Conservation (phyloP, 495 filamentous ascomycete species). For the Achaetomiella virescens region DNA sequence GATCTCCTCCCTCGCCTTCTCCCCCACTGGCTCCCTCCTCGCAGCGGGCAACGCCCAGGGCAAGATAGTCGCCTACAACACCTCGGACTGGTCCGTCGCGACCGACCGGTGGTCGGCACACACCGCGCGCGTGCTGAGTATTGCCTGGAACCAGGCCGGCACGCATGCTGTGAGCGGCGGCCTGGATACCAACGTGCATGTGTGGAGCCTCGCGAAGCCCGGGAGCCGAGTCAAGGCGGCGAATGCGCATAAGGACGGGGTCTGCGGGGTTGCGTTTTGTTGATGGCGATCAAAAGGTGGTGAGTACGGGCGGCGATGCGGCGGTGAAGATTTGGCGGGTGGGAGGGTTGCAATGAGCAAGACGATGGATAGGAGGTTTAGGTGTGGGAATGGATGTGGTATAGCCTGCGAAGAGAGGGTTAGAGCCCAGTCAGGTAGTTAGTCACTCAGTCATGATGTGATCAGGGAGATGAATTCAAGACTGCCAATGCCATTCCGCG, state of each 20-base stretch:
- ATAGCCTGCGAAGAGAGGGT: too few relatives aligned
- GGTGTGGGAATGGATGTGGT: not conserved
- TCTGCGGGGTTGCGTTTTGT: conserved; percentile 72
- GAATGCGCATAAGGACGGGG: conserved; percentile 92
- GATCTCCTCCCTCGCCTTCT: conserved; percentile 72
- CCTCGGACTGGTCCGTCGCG: conserved; percentile 47
- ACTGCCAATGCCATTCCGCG: not conserved
- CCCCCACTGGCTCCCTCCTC: conserved; percentile 61
- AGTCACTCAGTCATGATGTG: conserved; percentile 2
- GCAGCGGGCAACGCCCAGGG: conserved; percentile 79
- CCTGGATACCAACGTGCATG: conserved; percentile 82
- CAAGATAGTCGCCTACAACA: conserved; percentile 74
- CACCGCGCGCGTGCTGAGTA: conserved; percentile 74
- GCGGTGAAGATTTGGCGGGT: conserved; percentile 87
- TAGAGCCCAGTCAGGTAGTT: too few relatives aligned
- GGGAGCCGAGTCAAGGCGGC: conserved; percentile 69
- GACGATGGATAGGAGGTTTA: not conserved
- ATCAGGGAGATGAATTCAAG: not conserved
- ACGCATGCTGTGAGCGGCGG: conserved; percentile 76
- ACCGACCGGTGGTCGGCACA: conserved; percentile 88
- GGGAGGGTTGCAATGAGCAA: conserved; percentile 48
- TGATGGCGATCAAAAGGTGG: conserved; percentile 58
- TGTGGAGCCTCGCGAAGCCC: conserved; percentile 83
- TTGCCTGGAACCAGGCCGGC: conserved; percentile 73
- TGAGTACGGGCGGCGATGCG: conserved; percentile 79